Base-by-base conservation (phyloP, 1,284 basidiomycete species). In the Heimioporus punctisporus region DNA sequence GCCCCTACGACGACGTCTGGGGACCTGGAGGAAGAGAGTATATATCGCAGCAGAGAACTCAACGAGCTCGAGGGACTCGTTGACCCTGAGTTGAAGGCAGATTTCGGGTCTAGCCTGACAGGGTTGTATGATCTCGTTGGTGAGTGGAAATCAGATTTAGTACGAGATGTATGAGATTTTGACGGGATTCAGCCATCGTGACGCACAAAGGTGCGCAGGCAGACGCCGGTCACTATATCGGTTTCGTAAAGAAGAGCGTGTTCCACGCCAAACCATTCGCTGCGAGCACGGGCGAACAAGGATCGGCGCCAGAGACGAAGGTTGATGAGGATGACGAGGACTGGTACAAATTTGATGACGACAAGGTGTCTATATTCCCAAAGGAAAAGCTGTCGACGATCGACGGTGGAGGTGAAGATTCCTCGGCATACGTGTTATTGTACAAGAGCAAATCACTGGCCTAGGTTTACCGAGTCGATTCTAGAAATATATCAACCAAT, bases 171-270 rank as follows among this genome's bases (percentile, higher is more conserved):
- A 26, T 19, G n/a, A 3, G 42, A 23, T 48, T 41, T 46, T 60
- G 26, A 59, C 40, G 43, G 25, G 46, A 37, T 26, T 42, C 64
- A 93, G 93, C 89, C 2, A 92, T 99, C 66, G 88, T 99, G 17
- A 97, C 95, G 26, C 97, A 98, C 81, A 99, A 99, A 71, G 97
- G 97, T 19, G 87, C 95, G 0, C 91, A 90, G 0, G 95, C 97
- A 0, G 95, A 98, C 68, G 87, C 92, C 0, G 96, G 95, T 2
- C 95, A 97, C 73, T 97, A 97, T 70, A 95, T 97, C 39, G 92
- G 86, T 1, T 97, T 92, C 77, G 92, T 89, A 46, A 92, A 90
- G 77, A 90, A 87, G 76, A 82, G 77, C 58, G 83, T 82, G 14
- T 83, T 90, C 73, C 80, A 84, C 46, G 61, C 57, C 37, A 68